Evolutionary conservation across 2,329 filamentous ascomycete species (phyloP).

Genomic region (Aspergillus sp.): DNA sequence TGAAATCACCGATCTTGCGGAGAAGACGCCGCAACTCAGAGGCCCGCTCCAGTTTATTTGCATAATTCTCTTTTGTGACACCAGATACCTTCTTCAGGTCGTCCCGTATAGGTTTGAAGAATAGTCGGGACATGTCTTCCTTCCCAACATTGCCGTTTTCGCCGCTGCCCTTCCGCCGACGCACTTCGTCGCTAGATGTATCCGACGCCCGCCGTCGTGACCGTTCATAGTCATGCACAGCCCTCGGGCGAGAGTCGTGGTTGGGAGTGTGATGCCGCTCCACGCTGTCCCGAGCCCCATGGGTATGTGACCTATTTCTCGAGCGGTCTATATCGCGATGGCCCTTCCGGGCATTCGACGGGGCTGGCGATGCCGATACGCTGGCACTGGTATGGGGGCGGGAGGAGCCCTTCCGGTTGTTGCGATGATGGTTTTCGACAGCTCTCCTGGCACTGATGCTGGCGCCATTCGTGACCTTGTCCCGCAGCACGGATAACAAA

Average conservation of each 20-base stretch:
- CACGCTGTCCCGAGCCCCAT: conserved; percentile 32
- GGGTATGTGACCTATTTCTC: conserved; percentile 34
- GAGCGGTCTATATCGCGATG: conserved; percentile 36
- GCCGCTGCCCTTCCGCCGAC: conserved; percentile 26
- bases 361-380: conserved; percentile 40
- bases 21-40: conserved; percentile 37
- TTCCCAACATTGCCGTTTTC: conserved; percentile 29
- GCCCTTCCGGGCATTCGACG: conserved; percentile 33
- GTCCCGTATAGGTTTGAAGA: conserved; percentile 41
- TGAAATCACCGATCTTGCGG: conserved; percentile 40
- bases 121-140: conserved; percentile 34
- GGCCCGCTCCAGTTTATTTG: conserved; percentile 37
- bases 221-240: conserved; percentile 26
- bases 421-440: conserved; percentile 88
- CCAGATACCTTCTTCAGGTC: conserved; percentile 36
- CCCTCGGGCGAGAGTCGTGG: conserved; percentile 30
- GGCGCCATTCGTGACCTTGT: conserved; percentile 63
- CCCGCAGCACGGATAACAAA: conserved; percentile 84
- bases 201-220: conserved; percentile 26
- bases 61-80: conserved; percentile 40
- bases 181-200: conserved; percentile 26
- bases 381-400: conserved; percentile 29
- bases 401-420: conserved; percentile 64
- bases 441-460: conserved; percentile 62
- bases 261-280: conserved; percentile 38